Percentiles rank a stretch among this genome's conserved stretches.
These are phyloP conservation scores for Dipsacomyces acuminosporus DNA, from an alignment of 371 early-diverging fungal genomes.

Conservation along the genomic window DNA sequence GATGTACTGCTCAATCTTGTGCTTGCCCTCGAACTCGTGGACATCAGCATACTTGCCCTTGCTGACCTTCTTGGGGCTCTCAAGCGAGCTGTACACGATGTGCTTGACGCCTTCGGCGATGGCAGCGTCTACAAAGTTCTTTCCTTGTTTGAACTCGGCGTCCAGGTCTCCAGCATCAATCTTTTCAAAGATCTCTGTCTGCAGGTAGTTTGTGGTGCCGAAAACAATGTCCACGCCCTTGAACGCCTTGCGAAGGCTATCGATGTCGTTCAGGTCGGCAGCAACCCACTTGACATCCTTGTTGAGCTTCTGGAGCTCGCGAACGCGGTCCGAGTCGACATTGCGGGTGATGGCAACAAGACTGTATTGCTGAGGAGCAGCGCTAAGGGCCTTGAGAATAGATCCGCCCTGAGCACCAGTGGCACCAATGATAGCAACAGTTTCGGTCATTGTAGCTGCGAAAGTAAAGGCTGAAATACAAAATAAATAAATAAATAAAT, in stretches of 20 bases:
- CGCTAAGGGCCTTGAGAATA: conserved; percentile 1
- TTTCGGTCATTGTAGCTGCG: conserved; percentile 4
- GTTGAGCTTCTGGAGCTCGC: background rate
- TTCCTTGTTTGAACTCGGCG: conserved; percentile 7
- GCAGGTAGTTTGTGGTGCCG: conserved; percentile 7
- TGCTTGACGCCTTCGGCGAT: conserved; percentile 4
- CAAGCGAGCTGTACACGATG: conserved; percentile 4
- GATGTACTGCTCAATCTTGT: conserved; percentile 9
- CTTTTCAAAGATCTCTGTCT: conserved; percentile 3
- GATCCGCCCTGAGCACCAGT: conserved; percentile 13
- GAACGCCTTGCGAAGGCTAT: background rate
- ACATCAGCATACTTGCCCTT: conserved; percentile 1
- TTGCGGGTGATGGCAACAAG: conserved; percentile 10
- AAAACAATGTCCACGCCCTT: conserved; percentile 4
- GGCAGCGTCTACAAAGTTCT: conserved; percentile 9
- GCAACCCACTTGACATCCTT: conserved; percentile 6
- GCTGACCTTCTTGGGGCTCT: background rate
- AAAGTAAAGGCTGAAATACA: too few species aligned
- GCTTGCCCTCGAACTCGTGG: conserved; percentile 5
- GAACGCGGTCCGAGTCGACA: background rate
- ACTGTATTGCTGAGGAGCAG: background rate
- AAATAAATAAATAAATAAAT: too few species aligned
- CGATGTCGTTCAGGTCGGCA: background rate
- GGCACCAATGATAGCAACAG: conserved; percentile 11
- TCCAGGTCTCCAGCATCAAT: conserved; percentile 4